These are phyloP conservation scores for Sugiyamaella novakii DNA, from an alignment of 1,139 yeast species.

Conservation along the genomic window DNA sequence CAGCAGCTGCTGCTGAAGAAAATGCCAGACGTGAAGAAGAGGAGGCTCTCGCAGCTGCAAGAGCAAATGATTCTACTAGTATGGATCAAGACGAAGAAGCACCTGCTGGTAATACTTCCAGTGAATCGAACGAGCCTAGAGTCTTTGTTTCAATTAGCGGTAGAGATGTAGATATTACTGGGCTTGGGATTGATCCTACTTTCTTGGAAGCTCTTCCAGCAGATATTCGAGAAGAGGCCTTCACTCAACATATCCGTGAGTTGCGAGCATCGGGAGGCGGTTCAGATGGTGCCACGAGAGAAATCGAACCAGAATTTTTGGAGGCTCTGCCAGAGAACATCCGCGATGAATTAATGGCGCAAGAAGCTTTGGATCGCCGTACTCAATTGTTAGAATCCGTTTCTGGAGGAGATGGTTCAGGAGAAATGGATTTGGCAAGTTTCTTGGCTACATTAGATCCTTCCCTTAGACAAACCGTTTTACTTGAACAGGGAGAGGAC, in stretches of 20 bases:
- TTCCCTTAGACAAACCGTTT: slow-evolving; percentile 40
- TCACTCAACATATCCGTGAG: slow-evolving; percentile 82
- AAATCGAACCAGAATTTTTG: slow-evolving; percentile 78
- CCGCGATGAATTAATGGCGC: slow-evolving; percentile 71
- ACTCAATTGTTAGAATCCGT: slow-evolving; percentile 40
- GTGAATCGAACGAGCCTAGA: slow-evolving; percentile 48
- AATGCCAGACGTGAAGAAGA: slow-evolving; percentile 22
- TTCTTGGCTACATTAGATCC: slow-evolving; percentile 44
- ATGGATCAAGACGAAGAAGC: slow-evolving; percentile 23
- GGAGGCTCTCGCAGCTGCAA: slow-evolving; percentile 19
- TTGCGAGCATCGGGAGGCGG: slow-evolving; percentile 46
- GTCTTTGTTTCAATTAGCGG: slow-evolving; percentile 77
- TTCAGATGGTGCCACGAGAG: slow-evolving; percentile 50
- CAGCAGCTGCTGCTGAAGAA: slow-evolving; percentile 30
- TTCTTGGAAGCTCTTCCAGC: slow-evolving; percentile 90
- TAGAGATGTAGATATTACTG: slow-evolving; percentile 78
- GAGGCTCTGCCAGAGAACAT: slow-evolving; percentile 78
- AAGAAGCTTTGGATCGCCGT: slow-evolving; percentile 48
- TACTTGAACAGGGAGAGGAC: slow-evolving; percentile 43
- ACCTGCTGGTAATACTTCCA: slow-evolving; percentile 9
- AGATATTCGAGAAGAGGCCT: slow-evolving; percentile 90
- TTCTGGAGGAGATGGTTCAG: slow-evolving; percentile 28
- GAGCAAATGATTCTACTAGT: slow-evolving; percentile 22
- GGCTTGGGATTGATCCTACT: slow-evolving; percentile 90
- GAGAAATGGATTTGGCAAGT: slow-evolving; percentile 37